These are phyloP conservation scores for Pestalotiopsis sp. DNA, from an alignment of 2,329 filamentous ascomycete species.

Conservation along the genomic window DNA sequence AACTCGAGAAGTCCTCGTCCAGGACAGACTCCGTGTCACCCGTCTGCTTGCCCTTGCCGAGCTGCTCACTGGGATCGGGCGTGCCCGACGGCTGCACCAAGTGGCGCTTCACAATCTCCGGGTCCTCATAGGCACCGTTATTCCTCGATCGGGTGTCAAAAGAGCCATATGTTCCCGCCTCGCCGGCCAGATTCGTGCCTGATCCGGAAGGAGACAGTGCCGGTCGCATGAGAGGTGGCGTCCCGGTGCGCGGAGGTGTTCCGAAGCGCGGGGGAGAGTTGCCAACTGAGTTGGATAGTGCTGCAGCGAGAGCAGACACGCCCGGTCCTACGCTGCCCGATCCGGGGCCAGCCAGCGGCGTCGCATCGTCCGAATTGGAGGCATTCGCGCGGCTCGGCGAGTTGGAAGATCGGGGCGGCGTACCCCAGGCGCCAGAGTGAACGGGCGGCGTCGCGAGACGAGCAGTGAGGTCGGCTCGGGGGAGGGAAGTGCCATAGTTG, in stretches of 20 bases:
- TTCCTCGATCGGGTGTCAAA: slow-evolving; percentile 71
- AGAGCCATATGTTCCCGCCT: slow-evolving; percentile 80
- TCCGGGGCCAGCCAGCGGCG: slow-evolving; percentile 68
- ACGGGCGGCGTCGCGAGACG: slow-evolving; percentile 61
- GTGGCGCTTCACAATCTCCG: slow-evolving; percentile 89
- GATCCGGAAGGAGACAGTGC: slow-evolving; percentile 59
- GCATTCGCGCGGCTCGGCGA: slow-evolving; percentile 47
- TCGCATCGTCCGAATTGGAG: slow-evolving; percentile 47
- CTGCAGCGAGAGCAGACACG: slow-evolving; percentile 84
- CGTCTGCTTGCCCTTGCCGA: slow-evolving; percentile 57
- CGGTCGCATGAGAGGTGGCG: slow-evolving; percentile 51
- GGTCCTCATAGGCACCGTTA: slow-evolving; percentile 74
- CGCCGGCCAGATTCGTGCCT: slow-evolving; percentile 48
- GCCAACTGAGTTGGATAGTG: slow-evolving; percentile 76
- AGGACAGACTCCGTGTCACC: slow-evolving; percentile 38
- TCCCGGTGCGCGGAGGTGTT: slow-evolving; percentile 47
- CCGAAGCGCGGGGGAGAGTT: slow-evolving; percentile 72
- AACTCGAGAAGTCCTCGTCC: slow-evolving; percentile 84
- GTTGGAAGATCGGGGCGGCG: slow-evolving; percentile 52
- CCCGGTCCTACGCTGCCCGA: slow-evolving; percentile 75
- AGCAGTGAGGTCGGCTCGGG: slow-evolving; percentile 63
- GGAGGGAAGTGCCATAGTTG: slow-evolving; percentile 54
- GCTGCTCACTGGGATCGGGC: slow-evolving; percentile 45
- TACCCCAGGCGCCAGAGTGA: slow-evolving; percentile 47
- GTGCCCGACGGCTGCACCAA: slow-evolving; percentile 70